Conservation (phyloP, 208 protist species). For the Entamoeba dispar region DNA sequence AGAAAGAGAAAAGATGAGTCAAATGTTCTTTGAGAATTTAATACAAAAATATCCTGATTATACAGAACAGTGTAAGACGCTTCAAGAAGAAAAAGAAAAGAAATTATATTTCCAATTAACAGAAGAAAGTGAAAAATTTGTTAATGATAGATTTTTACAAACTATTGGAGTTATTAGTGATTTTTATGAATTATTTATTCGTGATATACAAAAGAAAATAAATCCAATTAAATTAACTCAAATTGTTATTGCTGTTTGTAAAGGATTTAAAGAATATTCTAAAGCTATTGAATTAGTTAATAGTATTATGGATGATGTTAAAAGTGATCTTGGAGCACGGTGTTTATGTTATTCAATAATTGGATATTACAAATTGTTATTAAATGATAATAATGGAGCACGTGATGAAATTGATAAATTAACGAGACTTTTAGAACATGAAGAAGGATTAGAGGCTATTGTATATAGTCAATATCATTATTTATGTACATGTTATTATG, state of each 20-base stretch:
- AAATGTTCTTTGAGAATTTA: not conserved
- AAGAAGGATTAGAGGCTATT: not conserved
- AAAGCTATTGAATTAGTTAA: not conserved
- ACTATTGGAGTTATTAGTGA: not conserved
- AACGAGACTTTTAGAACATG: not conserved
- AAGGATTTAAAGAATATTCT: not conserved
- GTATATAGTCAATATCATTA: not conserved
- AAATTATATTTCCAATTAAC: not conserved
- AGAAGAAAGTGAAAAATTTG: not conserved
- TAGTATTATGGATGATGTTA: not conserved
- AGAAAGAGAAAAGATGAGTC: not conserved
- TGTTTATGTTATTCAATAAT: not conserved
- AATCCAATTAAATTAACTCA: not conserved
- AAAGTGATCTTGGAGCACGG: not conserved
- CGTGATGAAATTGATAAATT: not conserved
- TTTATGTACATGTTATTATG: not conserved
- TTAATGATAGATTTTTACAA: not conserved
- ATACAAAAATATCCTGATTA: not conserved
- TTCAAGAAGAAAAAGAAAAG: not conserved
- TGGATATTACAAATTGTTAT: not conserved
- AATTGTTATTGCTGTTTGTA: not conserved
- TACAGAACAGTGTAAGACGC: not conserved
- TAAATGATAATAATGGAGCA: not conserved
- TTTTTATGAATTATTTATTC: not conserved
- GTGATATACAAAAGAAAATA: not conserved